Evolutionary conservation across 2,329 filamentous ascomycete genomes (phyloP).

Genomic region (Aspergillus ruber): DNA sequence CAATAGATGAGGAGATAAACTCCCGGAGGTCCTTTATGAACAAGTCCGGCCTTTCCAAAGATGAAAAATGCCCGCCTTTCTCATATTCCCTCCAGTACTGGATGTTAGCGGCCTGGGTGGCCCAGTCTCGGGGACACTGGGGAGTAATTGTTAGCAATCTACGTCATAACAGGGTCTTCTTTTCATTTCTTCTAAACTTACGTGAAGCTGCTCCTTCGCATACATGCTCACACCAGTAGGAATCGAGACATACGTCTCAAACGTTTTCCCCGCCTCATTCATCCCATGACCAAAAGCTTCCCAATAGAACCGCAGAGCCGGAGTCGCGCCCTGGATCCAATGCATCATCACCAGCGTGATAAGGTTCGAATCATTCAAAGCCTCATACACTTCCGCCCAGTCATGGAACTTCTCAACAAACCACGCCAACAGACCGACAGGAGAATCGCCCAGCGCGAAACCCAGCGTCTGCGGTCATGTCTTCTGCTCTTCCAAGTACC

Average conservation of each 20-base stretch:
- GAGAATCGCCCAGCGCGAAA: conserved; percentile 19
- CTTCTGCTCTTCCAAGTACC: conserved; percentile 8
- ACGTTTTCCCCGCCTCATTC: conserved; percentile 6
- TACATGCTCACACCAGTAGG: conserved; percentile 17
- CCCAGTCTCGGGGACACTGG: conserved; percentile 15
- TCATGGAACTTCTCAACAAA: conserved; percentile 17
- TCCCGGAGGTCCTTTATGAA: conserved; percentile 4
- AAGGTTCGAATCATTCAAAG: conserved; percentile 16
- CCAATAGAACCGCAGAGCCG: conserved; percentile 9
- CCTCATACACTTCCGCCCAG: conserved; percentile 11
- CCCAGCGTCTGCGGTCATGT: conserved; percentile 17
- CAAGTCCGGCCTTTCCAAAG: conserved; percentile 8
- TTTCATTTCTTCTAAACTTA: not conserved
- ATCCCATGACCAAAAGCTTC: conserved; percentile 8
- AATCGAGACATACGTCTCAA: conserved; percentile 8
- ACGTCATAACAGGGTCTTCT: too few species aligned
- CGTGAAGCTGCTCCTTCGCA: conserved; percentile 14
- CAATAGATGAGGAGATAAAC: conserved; percentile 1
- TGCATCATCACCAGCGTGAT: conserved; percentile 26
- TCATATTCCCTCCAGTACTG: conserved; percentile 16
- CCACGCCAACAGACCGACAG: conserved; percentile 22
- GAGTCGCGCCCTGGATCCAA: conserved; percentile 10
- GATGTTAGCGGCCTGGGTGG: conserved; percentile 13
- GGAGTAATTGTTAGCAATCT: too few species aligned
- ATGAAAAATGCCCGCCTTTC: conserved; percentile 15